Evolutionary conservation across 1,284 basidiomycete species (phyloP).

Genomic region (Cutaneotrichosporon sp.): DNA sequence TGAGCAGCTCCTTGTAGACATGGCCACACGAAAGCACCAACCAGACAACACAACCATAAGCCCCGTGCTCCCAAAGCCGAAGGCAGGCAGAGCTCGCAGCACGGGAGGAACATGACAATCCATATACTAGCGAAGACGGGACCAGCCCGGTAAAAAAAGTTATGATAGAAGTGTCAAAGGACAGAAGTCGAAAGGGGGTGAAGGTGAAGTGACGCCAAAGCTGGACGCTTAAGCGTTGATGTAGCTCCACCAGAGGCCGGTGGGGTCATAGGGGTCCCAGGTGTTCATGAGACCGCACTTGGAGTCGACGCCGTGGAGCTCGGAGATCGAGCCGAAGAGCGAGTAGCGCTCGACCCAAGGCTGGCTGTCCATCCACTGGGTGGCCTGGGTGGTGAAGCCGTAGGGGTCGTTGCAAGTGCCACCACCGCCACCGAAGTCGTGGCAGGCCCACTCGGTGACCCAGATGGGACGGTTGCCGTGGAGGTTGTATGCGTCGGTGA

Average conservation of each 20-base stretch:
- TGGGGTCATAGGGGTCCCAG: background rate
- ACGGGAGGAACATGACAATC: background rate
- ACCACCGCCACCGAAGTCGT: background rate
- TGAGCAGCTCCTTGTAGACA: no score
- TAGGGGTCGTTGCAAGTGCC: background rate
- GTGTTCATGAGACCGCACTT: slow-evolving; percentile 4
- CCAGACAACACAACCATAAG: no score
- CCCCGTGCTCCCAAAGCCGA: no score
- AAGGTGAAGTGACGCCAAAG: background rate
- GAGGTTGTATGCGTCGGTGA: background rate
- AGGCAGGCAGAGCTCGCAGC: no score
- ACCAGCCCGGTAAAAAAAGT: background rate
- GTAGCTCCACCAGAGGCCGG: background rate
- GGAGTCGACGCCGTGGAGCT: background rate
- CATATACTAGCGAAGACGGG: background rate
- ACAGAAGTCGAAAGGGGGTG: background rate
- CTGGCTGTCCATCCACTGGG: slow-evolving; percentile 6
- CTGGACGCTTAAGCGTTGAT: background rate
- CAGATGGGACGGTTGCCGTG: background rate
- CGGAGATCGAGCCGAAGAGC: slow-evolving; percentile 5
- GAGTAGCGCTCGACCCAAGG: slow-evolving; percentile 1
- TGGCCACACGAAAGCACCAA: no score
- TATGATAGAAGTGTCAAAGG: background rate
- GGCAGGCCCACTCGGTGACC: slow-evolving; percentile 8
- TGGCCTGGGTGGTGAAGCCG: background rate